Conservation (phyloP, 106 monocot species). For the Allium sativum region DNA sequence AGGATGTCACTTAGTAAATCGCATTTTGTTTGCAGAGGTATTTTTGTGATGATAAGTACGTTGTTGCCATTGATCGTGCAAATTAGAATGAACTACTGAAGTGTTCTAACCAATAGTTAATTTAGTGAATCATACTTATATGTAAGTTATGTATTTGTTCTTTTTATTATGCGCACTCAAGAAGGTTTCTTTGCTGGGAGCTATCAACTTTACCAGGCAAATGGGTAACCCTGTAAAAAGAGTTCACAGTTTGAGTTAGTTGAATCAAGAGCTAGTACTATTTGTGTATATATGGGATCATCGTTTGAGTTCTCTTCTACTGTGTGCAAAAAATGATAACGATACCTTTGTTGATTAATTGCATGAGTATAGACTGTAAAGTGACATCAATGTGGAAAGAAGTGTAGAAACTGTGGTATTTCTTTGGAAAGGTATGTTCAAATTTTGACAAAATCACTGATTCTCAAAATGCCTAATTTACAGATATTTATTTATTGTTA, state of each 20-base stretch:
- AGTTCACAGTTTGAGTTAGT: constrained; percentile 33
- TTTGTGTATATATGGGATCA: constrained; percentile 62
- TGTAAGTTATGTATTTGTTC: background rate
- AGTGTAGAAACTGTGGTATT: constrained; percentile 9
- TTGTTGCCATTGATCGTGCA: too few species aligned
- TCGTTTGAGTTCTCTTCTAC: constrained; percentile 46
- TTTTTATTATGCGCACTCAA: constrained; percentile 2
- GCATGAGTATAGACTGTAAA: constrained; percentile 5
- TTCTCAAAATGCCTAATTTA: constrained; percentile 8
- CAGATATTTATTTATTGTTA: too few species aligned
- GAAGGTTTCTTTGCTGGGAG: constrained; percentile 36
- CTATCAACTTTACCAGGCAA: constrained; percentile 15
- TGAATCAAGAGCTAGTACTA: constrained; percentile 55
- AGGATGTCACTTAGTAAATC: too few species aligned
- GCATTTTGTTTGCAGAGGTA: too few species aligned
- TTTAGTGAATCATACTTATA: background rate
- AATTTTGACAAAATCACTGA: constrained; percentile 11
- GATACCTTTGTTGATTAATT: constrained; percentile 7
- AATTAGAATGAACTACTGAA: too few species aligned
- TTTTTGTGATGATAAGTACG: too few species aligned
- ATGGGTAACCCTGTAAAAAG: constrained; percentile 19
- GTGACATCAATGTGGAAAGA: constrained; percentile 5
- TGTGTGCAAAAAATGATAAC: constrained; percentile 3
- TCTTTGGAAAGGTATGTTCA: constrained; percentile 6
- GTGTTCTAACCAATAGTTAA: background rate